These are phyloP conservation scores for Jimgerdemannia lactiflua DNA, from an alignment of 192 early-diverging fungal species.

Conservation along the genomic window DNA sequence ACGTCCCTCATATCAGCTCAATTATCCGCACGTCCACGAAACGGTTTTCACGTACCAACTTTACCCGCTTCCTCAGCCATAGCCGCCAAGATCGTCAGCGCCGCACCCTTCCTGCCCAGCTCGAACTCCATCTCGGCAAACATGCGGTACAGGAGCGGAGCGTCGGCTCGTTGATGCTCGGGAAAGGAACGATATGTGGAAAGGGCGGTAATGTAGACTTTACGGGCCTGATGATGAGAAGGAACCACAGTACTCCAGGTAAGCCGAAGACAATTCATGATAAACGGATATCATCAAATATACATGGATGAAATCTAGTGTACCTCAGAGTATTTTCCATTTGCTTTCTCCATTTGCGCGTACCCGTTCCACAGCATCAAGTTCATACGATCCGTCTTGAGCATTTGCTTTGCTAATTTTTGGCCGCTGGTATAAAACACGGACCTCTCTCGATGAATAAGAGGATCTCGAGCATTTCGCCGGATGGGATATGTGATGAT, in stretches of 20 bases:
- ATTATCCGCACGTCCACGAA: neutral
- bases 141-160: constrained; percentile 40
- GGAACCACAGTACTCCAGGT: no score
- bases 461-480: neutral
- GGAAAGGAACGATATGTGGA: constrained; percentile 37
- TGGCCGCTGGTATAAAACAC: constrained; percentile 28
- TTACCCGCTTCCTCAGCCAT: constrained; percentile 26
- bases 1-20: neutral
- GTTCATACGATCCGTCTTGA: constrained; percentile 39
- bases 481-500: no score
- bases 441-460: neutral
- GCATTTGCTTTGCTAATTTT: constrained; percentile 41
- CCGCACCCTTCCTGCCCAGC: constrained; percentile 35
- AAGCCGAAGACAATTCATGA: neutral
- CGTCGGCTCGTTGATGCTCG: constrained; percentile 20
- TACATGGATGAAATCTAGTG: neutral
- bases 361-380: constrained; percentile 54
- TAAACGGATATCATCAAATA: neutral
- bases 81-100: constrained; percentile 39
- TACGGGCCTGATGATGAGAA: constrained; percentile 31
- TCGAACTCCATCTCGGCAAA: constrained; percentile 54
- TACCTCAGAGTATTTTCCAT: constrained; percentile 45
- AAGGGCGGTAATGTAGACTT: constrained; percentile 43
- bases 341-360: constrained; percentile 45
- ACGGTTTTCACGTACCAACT: constrained; percentile 1